Base-by-base conservation (phyloP, 2,329 filamentous ascomycete species). In the Curvularia eragrostidis region DNA sequence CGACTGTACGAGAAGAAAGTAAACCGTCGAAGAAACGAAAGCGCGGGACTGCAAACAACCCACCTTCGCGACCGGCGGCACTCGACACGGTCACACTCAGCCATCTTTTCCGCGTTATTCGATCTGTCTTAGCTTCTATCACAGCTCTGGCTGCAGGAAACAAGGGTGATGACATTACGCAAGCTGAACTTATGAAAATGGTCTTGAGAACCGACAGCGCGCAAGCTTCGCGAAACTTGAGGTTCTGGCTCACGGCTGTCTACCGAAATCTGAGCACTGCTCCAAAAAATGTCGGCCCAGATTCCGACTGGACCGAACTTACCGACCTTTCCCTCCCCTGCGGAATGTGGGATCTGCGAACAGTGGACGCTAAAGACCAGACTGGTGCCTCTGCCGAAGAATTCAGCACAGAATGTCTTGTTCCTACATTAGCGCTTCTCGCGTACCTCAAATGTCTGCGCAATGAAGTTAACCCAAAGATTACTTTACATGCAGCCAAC, bases 331-430 rank as follows among this genome's bases (percentile, higher is more conserved):
- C 67, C 10, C 59, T 69, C 2, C 62, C 67, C 3, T 39, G 70
- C n/a, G 63, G 71, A 1, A 64, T 77, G 18, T 79, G 76, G 75
- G 68, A 77, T 9, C 53, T 73, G 36, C 71, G 76, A 1, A 65
- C 61, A 4, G 52, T 69, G 5, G 69, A 75, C 15, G 23, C 62
- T 6, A 58, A 61, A 18, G 73, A 73, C 47, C 64, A 69, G 23
- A 64, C 67, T 19, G 68, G 65, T 21, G 67, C 68, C 15, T 75
- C 73, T 15, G 66, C 69, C 1, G 72, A 76, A 24, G 68, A 73
- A n/a, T 79, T 78, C 56, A 73, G 73, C 12, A 66, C 63, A n/a
- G 69, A 77, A 39, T 78, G 76, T 54, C 67, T 79, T 18, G 58
- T 77, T 3, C 69, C 75, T 12, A 63, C 66, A 4, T 58, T 75